Base-by-base conservation (phyloP, 2,329 filamentous ascomycete genomes). In the Neoscytalidium dimidiatum region DNA sequence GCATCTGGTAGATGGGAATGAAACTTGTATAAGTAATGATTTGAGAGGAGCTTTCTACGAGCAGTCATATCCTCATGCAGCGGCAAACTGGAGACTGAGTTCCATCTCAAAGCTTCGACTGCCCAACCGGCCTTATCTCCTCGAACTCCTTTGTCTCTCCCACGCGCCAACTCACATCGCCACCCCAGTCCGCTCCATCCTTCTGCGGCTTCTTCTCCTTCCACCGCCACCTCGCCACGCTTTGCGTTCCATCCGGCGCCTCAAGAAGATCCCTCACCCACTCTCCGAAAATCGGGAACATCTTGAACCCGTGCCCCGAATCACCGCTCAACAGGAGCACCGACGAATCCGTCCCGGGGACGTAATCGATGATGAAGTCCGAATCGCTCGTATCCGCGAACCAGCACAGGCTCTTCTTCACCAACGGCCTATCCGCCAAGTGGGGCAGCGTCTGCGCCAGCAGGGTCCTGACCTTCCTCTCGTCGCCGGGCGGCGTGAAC, bases 261-360 rank as follows among this genome's bases (percentile, higher is more conserved):
- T 79, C 76, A 0, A 88, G 58, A 4, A 88, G 68, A 11, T 81
- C 77, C 48, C 73, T 77, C 1, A 87, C 81, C 84, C 72, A 88
- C 17, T 75, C 72, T 0, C 86, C 86, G 17, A 86, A 77, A 26
- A 87, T 79, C 0, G 85, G 86, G 56, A 88, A 79, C 84, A 88
- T 86, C 74, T 88, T 88, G 72, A 88, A 88, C 80, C 84, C 72
- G 88, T n/a, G 75, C 72, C 0, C 86, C 86, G n/a, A 86, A 77
- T 88, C 86, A 0, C 86, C 86, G 0, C 84, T 82, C 0, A 84
- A 67, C 0, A 87, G 70, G 2, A 88, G 72, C 2, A 88, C 77
- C 0, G 79, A 81, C 1, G 76, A 74, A 1, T 73, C 71, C 0
- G 79, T 84, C 0, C 76, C 72, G 0, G 86, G 86, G 0, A 88